These are phyloP conservation scores for Aspergillus fumigatus DNA, from an alignment of 2,329 filamentous ascomycete species.

Conservation along the genomic window DNA sequence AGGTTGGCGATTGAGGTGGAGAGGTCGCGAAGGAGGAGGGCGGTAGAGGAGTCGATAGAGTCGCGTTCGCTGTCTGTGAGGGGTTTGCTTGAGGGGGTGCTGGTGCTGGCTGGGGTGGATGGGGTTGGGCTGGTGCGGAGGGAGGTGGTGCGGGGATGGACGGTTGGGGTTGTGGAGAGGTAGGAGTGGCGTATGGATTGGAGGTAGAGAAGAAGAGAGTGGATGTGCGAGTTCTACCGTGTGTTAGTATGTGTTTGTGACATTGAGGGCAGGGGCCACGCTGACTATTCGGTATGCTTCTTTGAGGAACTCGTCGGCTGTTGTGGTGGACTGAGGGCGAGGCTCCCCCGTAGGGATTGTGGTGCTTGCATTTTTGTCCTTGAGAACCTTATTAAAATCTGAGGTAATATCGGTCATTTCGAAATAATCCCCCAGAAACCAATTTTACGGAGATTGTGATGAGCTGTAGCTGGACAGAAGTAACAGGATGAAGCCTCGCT, in stretches of 20 bases:
- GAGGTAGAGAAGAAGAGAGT: conserved; percentile 73
- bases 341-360: conserved; percentile 27
- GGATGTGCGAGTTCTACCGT: conserved; percentile 74
- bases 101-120: conserved; percentile 34
- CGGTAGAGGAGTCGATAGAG: conserved; percentile 81
- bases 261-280: conserved; percentile 9
- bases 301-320: conserved; percentile 80
- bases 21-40: conserved; percentile 77
- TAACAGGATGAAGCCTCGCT: neutral
- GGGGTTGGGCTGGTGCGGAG: conserved; percentile 18
- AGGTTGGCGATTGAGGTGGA: conserved; percentile 76
- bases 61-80: conserved; percentile 80
- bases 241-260: conserved; percentile 1
- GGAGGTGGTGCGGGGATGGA: conserved; percentile 34
- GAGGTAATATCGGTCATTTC: conserved; percentile 42
- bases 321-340: conserved; percentile 22
- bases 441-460: conserved; percentile 1
- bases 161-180: conserved; percentile 66
- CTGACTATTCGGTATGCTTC: conserved; percentile 86
- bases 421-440: neutral
- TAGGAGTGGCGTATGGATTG: conserved; percentile 82
- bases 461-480: conserved; percentile 1
- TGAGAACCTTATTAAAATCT: conserved; percentile 32
- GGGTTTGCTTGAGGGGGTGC: conserved; percentile 45
- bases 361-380: conserved; percentile 26